Base-by-base conservation (phyloP, 2,329 filamentous ascomycete species). In the Arthroderma sp. region DNA sequence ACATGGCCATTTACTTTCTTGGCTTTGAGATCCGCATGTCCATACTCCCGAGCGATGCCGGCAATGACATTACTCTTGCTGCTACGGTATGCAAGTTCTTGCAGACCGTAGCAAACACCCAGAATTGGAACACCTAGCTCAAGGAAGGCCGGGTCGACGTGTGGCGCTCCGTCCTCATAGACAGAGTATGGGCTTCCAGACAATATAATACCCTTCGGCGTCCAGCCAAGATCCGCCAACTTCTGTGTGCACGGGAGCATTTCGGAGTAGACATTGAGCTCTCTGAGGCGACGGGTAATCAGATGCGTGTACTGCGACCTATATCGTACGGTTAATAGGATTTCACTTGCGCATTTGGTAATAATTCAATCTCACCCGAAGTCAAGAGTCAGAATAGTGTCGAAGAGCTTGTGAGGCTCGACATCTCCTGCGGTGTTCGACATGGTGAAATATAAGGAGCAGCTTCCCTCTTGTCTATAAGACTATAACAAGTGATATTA, bases 201-300 rank as follows among this genome's bases (percentile, higher is more conserved):
- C 6, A 88, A 69, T 46, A 94, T 83, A 51, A 96, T 79, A 54
- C 88, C 89, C 59, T 82, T 83, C 15, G 89, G 89, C 59, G 79
- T 86, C 71, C 76, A 94, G 39, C 71, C 61, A 31, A 94, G 73
- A 45, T 91, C 84, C 5, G 76, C 69, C 22, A 93, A 66, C 70
- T 89, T 89, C 56, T 83, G 80, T 38, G 82, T 93, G 46, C 87
- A 94, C 22, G 84, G 84, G 37, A 93, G 77, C 80, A 94, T 83
- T 69, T 94, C 87, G 50, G 79, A 79, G 70, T 84, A 94, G 62
- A 93, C 75, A 68, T 82, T 82, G 65, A 93, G 74, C 55, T 83
- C 78, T 54, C 86, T 29, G 36, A 42, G 37, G 11, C 46, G 38
- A 36, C 46, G 28, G 29, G 40, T 48, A 30, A 48, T 48, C 22